Evolutionary conservation across 805 yeast species (phyloP), one percentile per base, ranked within the genome.

Genomic region (Nakazawaea molendinolei): DNA sequence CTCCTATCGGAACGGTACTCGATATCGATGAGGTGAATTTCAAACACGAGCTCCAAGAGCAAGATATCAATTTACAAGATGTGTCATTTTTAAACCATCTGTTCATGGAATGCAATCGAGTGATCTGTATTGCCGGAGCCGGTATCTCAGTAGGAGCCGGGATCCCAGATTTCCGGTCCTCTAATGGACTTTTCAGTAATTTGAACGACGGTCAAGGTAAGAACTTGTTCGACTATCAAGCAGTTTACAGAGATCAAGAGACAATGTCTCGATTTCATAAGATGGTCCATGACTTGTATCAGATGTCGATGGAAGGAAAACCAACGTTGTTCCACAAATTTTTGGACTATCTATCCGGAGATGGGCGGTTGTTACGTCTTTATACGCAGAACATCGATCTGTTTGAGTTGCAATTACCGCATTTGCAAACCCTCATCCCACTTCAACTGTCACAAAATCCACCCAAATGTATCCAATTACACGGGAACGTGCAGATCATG

Each of bases 321-420:
- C 89, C 95, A 2, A 82, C 96, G 0, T 71, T 71, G 28, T 87
- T 87, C 44, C 96, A 87, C 55, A 57, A 63, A 31, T 67, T 80
- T 55, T 57, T 87, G 36, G 66, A 80, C 49, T 55, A 61, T 2
- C 52, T 86, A 10, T 73, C 90, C 20, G 62, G 61, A 13, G 77
- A 78, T 39, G 76, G 76, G 23, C 68, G 87, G 49, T 61, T 87
- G 23, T 60, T 76, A 40, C 63, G 95, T 46, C 65, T 87, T 39
- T 87, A 87, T 53, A 85, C 95, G 0, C 96, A 87, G 51, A 87
- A 87, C 51, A 85, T 87, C 40, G 96, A 87, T 57, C 74, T 86
- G 32, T 62, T 87, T 33, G 96, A 87, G 49, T 60, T 71, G 8
- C 69, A 72, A 46, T 69, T 82, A 23, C 55, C 69, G 2, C 45